Evolutionary conservation across 1,139 yeast species (phyloP), one percentile per base, ranked within the genome.

Genomic region (Wickerhamomyces sp.): DNA sequence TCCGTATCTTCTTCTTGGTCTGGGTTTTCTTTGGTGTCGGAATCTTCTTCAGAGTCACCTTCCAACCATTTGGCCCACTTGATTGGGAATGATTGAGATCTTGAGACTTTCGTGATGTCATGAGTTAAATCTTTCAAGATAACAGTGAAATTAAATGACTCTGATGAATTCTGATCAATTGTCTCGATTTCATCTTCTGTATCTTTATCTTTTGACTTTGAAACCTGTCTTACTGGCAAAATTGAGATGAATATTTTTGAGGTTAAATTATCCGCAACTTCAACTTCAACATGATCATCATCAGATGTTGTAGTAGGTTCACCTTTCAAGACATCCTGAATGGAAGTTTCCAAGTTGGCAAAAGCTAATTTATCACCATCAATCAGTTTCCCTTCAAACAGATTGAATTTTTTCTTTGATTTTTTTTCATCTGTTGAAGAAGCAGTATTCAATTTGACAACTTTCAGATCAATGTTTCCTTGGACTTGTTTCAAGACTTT

Each of bases 351-450:
- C 56, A 91, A 74, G 62, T 89, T 90, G 7, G 97, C 98, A 57
- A 79, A 73, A 39, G 95, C 86, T 50, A 91, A 75, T 63, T 91
- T 91, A 58, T 86, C 94, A n/a, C 95, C 98, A 60, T 88, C 96
- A 41, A 80, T 77, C 5, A 80, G 60, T 52, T 86, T 84, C 9
- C 98, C 97, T 40, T 76, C 71, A 61, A 90, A 88, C 57, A 88
- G 65, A 53, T 84, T 84, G 60, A 91, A 74, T 47, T 78, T 18
- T 18, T 18, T 77, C 34, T 78, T 70, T 39, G 59, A 63, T 39
- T 65, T 66, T 26, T 55, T 63, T 11, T 50, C 49, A 14, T 35
- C 39, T 27, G 37, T 45, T 29, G 39, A 72, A 6, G 50, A 40
- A 10, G 45, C 52, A 43, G 65, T 76, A 56, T 72, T 74, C 9